A percentile compares a stretch with the other conserved stretches of the same genome.
phyloP scores from a whole-genome alignment of 352 stramenopile genomes.

The Pythium aquatile region DNA sequence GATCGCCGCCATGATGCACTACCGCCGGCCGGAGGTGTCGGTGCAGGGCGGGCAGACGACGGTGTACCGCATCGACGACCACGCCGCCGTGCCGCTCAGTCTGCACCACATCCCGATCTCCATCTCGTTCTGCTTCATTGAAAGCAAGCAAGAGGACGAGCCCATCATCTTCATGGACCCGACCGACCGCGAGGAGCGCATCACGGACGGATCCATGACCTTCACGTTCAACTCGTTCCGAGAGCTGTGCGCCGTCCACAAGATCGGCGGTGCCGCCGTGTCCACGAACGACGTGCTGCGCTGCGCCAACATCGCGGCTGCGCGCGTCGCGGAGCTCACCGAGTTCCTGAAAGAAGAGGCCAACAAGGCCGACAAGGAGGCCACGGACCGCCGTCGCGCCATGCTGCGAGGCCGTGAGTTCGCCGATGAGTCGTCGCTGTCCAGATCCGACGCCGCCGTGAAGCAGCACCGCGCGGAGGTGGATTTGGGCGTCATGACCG shows the following conservation, averaged over 20 bases:
- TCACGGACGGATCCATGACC: slow-evolving; percentile 84
- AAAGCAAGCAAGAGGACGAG: slow-evolving; percentile 32
- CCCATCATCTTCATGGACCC: slow-evolving; percentile 88
- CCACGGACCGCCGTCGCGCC: slow-evolving; percentile 61
- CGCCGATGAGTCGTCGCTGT: slow-evolving; percentile 51
- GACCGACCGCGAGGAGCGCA: slow-evolving; percentile 85
- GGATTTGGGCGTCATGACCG: slow-evolving; percentile 81
- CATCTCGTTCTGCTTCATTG: slow-evolving; percentile 90
- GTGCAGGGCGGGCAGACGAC: slow-evolving; percentile 50
- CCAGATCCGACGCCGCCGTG: slow-evolving; percentile 16
- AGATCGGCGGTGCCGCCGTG: slow-evolving; percentile 83
- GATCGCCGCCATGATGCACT: slow-evolving; percentile 93
- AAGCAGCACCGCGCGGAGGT: slow-evolving; percentile 46
- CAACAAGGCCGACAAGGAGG: slow-evolving; percentile 67
- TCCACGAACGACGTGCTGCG: slow-evolving; percentile 63
- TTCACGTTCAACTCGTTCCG: slow-evolving; percentile 92
- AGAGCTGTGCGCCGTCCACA: slow-evolving; percentile 88
- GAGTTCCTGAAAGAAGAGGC: slow-evolving; percentile 76
- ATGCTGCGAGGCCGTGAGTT: slow-evolving; percentile 75
- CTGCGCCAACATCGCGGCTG: slow-evolving; percentile 76
- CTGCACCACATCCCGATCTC: slow-evolving; percentile 96
- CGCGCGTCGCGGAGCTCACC: slow-evolving; percentile 75
- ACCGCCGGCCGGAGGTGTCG: slow-evolving; percentile 89
- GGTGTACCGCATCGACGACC: slow-evolving; percentile 85
- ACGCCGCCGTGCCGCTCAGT: slow-evolving; percentile 90